phyloP scores from a whole-genome alignment of 2,329 filamentous ascomycete species.

The Penicillium concentricum region DNA sequence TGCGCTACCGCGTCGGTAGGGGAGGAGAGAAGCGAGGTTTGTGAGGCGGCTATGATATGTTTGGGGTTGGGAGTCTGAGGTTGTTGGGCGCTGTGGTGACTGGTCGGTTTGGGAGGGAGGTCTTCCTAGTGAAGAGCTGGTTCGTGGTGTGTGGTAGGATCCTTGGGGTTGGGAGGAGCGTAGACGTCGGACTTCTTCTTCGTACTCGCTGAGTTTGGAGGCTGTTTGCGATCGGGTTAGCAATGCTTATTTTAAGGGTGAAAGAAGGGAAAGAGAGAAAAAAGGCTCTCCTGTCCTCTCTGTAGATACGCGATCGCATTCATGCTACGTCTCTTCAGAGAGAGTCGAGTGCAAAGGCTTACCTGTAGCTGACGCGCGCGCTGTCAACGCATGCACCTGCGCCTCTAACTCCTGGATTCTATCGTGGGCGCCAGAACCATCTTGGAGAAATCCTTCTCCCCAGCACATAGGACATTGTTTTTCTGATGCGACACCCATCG shows the following conservation, averaged over 20 bases:
- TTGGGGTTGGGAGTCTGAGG: slow-evolving; percentile 27
- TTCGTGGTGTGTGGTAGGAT: slow-evolving; percentile 23
- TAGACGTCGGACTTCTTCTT: slow-evolving; percentile 59
- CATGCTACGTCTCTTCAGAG: background rate
- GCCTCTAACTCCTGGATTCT: slow-evolving; percentile 54
- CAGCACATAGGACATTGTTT: slow-evolving; percentile 43
- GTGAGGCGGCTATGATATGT: slow-evolving; percentile 37
- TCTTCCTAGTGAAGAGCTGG: slow-evolving; percentile 22
- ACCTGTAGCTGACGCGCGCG: slow-evolving; percentile 56
- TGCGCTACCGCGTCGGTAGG: slow-evolving; percentile 38
- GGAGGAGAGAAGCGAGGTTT: slow-evolving; percentile 40
- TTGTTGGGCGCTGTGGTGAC: slow-evolving; percentile 37
- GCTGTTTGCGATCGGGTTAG: slow-evolving; percentile 35
- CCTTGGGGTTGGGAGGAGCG: slow-evolving; percentile 29
- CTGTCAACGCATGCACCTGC: slow-evolving; percentile 53
- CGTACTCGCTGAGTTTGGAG: slow-evolving; percentile 61
- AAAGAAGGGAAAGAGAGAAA: background rate
- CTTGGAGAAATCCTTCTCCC: slow-evolving; percentile 28
- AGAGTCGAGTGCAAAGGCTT: slow-evolving; percentile 23
- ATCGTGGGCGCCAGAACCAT: slow-evolving; percentile 36
- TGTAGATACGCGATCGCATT: background rate
- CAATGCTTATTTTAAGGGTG: background rate
- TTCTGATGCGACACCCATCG: slow-evolving; percentile 27
- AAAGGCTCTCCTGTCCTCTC: background rate
- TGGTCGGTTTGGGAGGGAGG: slow-evolving; percentile 26